Percentiles rank a stretch among this genome's conserved stretches.
These are phyloP conservation scores for Micromonas pusilla DNA, from an alignment of 139 green algal species.

Conservation along the genomic window DNA sequence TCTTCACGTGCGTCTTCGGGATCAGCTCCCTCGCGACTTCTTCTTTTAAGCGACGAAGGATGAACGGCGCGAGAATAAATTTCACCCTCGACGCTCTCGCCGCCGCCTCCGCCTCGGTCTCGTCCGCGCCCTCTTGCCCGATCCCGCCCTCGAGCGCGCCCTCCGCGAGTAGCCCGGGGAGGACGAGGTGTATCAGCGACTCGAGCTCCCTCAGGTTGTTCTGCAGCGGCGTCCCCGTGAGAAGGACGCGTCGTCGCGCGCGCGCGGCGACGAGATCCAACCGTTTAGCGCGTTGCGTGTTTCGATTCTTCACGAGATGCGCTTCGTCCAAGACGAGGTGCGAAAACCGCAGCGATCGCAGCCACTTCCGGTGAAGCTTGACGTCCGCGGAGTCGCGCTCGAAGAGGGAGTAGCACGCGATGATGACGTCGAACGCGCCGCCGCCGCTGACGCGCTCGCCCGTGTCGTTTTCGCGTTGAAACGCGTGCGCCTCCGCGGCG, in stretches of 20 bases:
- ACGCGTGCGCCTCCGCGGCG: neutral
- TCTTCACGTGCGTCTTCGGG: slow-evolving; percentile 92
- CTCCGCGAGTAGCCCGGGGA: slow-evolving; percentile 50
- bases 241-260: slow-evolving; percentile 48
- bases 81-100: slow-evolving; percentile 93
- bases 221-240: slow-evolving; percentile 78
- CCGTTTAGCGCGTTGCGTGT: slow-evolving; percentile 53
- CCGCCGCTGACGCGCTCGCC: neutral
- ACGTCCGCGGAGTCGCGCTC: slow-evolving; percentile 16
- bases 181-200: slow-evolving; percentile 66
- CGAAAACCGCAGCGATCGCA: slow-evolving; percentile 15
- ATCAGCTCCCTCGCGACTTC: slow-evolving; percentile 93
- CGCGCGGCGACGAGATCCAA: slow-evolving; percentile 74
- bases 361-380: slow-evolving; percentile 4
- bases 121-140: neutral
- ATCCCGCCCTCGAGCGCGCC: neutral
- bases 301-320: slow-evolving; percentile 29
- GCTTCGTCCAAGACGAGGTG: slow-evolving; percentile 29
- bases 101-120: slow-evolving; percentile 46
- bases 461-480: neutral
- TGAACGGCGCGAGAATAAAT: slow-evolving; percentile 94
- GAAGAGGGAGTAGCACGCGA: slow-evolving; percentile 26
- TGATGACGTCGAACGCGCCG: slow-evolving; percentile 25
- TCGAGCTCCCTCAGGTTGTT: slow-evolving; percentile 75
- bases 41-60: slow-evolving; percentile 91